Conservation (phyloP, 257 asterid species). For the Petunia axillaris region DNA sequence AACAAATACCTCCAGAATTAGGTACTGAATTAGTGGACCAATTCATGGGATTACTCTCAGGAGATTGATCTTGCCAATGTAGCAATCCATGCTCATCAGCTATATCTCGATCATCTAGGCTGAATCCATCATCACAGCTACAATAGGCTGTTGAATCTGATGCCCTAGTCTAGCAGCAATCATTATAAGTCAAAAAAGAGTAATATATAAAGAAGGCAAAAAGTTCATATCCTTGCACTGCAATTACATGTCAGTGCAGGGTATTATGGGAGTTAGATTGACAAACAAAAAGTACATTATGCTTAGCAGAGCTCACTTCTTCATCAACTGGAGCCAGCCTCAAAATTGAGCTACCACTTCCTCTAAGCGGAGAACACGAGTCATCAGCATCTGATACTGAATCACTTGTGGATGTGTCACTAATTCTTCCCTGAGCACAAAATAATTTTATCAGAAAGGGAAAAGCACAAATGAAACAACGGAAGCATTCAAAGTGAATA, state of each 20-base stretch:
- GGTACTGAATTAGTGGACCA: slow-evolving; percentile 36
- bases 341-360: slow-evolving; percentile 41
- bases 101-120: slow-evolving; percentile 45
- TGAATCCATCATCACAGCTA: slow-evolving; percentile 70
- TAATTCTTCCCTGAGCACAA: slow-evolving; percentile 58
- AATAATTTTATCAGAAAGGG: slow-evolving; percentile 5
- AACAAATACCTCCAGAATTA: slow-evolving; percentile 51
- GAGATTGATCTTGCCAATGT: slow-evolving; percentile 37
- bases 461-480: not conserved
- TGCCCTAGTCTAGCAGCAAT: slow-evolving; percentile 52
- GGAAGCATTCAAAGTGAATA: slow-evolving; percentile 9
- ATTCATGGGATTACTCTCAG: slow-evolving; percentile 32
- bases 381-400: slow-evolving; percentile 65
- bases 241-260: not conserved
- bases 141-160: slow-evolving; percentile 68
- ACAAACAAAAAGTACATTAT: not conserved
- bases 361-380: slow-evolving; percentile 53
- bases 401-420: slow-evolving; percentile 52
- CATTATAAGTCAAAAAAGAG: slow-evolving; percentile 26
- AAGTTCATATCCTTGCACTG: not conserved
- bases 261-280: not conserved
- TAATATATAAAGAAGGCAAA: not conserved
- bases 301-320: slow-evolving; percentile 57
- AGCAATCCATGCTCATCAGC: slow-evolving; percentile 46
- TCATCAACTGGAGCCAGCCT: slow-evolving; percentile 60